Evolutionary conservation across 805 yeast species (phyloP), one percentile per base, ranked within the genome.

Genomic region (Kuraishia piskuri): DNA sequence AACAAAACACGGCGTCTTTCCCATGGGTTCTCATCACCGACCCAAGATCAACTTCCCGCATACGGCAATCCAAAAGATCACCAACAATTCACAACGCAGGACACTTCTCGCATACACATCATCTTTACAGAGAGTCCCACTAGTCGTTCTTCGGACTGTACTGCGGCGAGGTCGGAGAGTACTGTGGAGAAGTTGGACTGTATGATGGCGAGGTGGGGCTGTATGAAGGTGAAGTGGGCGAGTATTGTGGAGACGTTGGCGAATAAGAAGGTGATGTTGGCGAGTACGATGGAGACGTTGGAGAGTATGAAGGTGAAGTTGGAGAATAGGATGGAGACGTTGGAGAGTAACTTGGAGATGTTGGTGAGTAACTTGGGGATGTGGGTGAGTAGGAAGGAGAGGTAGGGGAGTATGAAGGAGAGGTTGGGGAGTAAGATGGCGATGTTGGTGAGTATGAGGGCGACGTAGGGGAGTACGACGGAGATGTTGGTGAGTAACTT

Each of bases 311-410:
- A 58, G 87, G 87, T 0, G 87, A 80, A 0, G 94, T 87, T 51
- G 95, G 95, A 2, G 84, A 76, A 66, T 89, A 90, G 9, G 76
- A 64, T 61, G 96, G 96, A 0, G 91, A 83, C 0, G 96, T 87
- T 57, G 96, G 95, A 0, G 86, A 78, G 62, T 84, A 85, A 17
- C 70, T 61, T 56, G 91, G 90, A 3, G 84, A 77, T 0, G 91
- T 83, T 46, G 91, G 88, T 0, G 80, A 72, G 66, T 82, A 83
- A 1, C 77, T 67, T 59, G 84, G 83, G 0, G 80, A 75, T 0
- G 84, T 79, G 57, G 85, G 85, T 0, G 76, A 70, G 57, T 78
- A 77, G 60, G 54, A 63, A 54, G 80, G 80, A n/a, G 76, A 71
- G 0, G 79, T 73, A 50, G 80, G 76, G 1, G 71, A 67, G 63